Percentiles rank a stretch among this genome's conserved stretches.
Conservation (phyloP, 1,284 basidiomycete genomes). For the Microbotryum saponariae region DNA sequence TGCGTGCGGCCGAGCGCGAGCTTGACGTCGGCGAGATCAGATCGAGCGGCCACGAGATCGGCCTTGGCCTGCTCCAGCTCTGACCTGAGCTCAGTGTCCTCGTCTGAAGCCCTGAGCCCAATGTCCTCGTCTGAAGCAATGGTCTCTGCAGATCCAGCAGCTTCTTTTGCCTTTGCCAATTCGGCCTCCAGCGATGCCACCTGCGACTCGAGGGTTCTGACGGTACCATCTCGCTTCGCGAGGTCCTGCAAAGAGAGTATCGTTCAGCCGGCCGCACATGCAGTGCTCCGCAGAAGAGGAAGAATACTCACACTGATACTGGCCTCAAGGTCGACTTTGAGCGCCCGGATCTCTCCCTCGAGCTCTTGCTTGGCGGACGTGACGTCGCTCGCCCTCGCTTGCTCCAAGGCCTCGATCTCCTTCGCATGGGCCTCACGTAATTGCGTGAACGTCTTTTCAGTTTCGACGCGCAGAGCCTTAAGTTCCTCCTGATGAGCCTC, state of each 20-base stretch:
- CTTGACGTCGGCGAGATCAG: constrained; percentile 14
- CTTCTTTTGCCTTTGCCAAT: constrained; percentile 7
- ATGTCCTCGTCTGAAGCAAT: not conserved
- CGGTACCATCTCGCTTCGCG: too few species aligned
- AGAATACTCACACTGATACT: constrained; percentile 35
- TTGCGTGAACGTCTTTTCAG: constrained; percentile 58
- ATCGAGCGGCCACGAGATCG: not conserved
- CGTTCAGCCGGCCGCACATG: not conserved
- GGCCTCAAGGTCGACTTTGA: constrained; percentile 57
- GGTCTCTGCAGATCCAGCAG: constrained; percentile 9
- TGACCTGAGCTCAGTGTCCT: not conserved
- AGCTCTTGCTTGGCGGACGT: constrained; percentile 35
- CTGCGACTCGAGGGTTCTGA: not conserved
- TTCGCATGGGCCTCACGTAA: constrained; percentile 55
- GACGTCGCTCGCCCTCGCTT: not conserved
- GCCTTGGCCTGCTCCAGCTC: not conserved
- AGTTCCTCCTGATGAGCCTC: constrained; percentile 61
- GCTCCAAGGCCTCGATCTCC: constrained; percentile 45
- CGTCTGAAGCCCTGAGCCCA: not conserved
- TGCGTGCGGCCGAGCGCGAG: constrained; percentile 15
- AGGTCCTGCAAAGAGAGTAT: not conserved
- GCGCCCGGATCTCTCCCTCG: constrained; percentile 54
- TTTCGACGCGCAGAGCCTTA: constrained; percentile 57
- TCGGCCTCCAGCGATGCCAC: not conserved
- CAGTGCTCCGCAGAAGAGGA: too few species aligned